phyloP scores from a whole-genome alignment of 176 grass and related monocot genomes.

The Oryza rufipogon region DNA sequence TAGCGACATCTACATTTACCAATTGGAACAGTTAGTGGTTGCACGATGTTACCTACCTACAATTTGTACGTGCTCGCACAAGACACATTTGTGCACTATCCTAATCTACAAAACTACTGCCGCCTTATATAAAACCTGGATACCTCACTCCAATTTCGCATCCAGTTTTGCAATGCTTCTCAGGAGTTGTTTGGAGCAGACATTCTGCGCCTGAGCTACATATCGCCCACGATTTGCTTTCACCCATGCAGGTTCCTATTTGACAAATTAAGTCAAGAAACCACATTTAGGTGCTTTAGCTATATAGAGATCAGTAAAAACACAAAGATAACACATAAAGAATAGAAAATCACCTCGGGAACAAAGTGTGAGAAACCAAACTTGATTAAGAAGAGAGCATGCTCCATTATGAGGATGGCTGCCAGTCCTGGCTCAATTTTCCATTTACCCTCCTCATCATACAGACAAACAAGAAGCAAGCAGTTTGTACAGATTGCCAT shows the following conservation, averaged over 20 bases:
- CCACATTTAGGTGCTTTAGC: slow-evolving; percentile 5
- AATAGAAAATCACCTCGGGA: slow-evolving; percentile 72
- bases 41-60: slow-evolving; percentile 14
- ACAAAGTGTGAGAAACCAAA: slow-evolving; percentile 97
- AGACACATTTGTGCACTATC: slow-evolving; percentile 15
- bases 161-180: slow-evolving; percentile 72
- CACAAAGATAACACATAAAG: not conserved
- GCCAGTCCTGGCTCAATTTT: slow-evolving; percentile 92
- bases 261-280: slow-evolving; percentile 36
- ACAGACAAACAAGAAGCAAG: slow-evolving; percentile 87
- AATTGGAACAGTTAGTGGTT: slow-evolving; percentile 18
- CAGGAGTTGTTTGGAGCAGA: slow-evolving; percentile 80
- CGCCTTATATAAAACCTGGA: slow-evolving; percentile 9
- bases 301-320: slow-evolving; percentile 17
- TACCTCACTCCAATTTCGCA: slow-evolving; percentile 56
- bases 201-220: slow-evolving; percentile 75
- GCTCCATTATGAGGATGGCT: slow-evolving; percentile 91
- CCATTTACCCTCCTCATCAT: slow-evolving; percentile 93
- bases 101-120: slow-evolving; percentile 68
- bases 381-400: slow-evolving; percentile 90
- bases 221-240: slow-evolving; percentile 74
- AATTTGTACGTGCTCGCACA: slow-evolving; percentile 28
- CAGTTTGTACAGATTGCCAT: slow-evolving; percentile 99
- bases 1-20: slow-evolving; percentile 40
- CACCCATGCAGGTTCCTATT: slow-evolving; percentile 93